phyloP scores from a whole-genome alignment of 2,329 filamentous ascomycete genomes.

The Ascochyta pisi region DNA sequence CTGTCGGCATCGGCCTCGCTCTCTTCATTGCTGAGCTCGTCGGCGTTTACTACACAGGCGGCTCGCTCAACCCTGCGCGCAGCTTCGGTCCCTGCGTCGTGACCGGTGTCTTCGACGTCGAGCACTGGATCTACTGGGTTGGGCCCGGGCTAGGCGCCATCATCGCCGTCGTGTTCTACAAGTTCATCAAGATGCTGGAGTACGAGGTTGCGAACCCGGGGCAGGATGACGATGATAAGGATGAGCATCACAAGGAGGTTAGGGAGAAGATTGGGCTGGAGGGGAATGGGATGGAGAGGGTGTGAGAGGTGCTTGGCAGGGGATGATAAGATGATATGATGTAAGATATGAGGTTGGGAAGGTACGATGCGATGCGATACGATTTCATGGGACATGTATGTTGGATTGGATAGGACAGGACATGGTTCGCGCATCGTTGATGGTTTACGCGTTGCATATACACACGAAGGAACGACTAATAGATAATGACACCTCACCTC shows the following conservation, averaged over 20 bases:
- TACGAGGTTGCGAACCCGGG: conserved; percentile 49
- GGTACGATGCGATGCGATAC: no score
- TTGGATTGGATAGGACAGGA: neutral
- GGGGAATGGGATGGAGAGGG: conserved; percentile 11
- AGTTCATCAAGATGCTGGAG: conserved; percentile 54
- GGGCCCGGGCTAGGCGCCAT: conserved; percentile 53
- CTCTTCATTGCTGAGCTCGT: conserved; percentile 68
- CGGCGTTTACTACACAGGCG: conserved; percentile 58
- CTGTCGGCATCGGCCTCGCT: conserved; percentile 73
- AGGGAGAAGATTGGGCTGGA: conserved; percentile 20
- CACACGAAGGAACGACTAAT: neutral
- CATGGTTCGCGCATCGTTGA: no score
- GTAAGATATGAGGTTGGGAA: no score
- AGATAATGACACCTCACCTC: conserved; percentile 1
- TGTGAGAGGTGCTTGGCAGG: neutral
- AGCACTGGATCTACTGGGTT: conserved; percentile 61
- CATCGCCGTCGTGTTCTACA: conserved; percentile 58
- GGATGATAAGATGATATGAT: no score
- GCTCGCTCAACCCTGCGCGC: conserved; percentile 56
- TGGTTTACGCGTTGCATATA: neutral
- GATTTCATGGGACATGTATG: neutral
- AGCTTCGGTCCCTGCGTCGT: conserved; percentile 56
- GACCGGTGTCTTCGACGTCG: conserved; percentile 48
- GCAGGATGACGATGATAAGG: conserved; percentile 43
- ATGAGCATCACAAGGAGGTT: conserved; percentile 28